Evolutionary conservation across 2,329 filamentous ascomycete species (phyloP), one percentile per base, ranked within the genome.

Genomic region (Coniochaeta sp.): DNA sequence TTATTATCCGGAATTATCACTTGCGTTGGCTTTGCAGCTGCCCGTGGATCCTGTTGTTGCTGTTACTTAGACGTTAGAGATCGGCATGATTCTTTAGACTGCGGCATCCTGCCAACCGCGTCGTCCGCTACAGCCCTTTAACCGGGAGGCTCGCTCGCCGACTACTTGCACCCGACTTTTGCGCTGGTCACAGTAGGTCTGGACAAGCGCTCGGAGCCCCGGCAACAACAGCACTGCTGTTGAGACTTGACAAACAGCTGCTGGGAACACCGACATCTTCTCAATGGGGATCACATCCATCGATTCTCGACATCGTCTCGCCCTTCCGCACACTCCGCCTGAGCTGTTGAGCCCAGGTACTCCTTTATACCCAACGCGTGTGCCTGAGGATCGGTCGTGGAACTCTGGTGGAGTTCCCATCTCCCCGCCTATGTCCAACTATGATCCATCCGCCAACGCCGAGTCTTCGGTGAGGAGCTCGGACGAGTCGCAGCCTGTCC

Each of bases 371-470:
- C 77, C 77, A 12, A 77, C 76, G 57, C 77, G 74, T 40, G 65
- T 66, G 58, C 68, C 74, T 58, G 78, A 76, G 67, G 79, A 81
- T 64, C 74, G 75, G 66, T 69, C 73, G 60, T 81, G 79, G 77
- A 74, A 73, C 58, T 73, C 73, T 57, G 69, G 71, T 57, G 69
- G 71, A 62, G 71, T 72, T 61, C 77, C 78, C 61, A 73, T 80
- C 63, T 81, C 81, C 63, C 77, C 81, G 70, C 79, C 80, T 65
- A 85, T 85, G 83, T 81, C 81, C 69, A 79, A 75, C 71, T 80
- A 84, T 83, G 82, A 82, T 61, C 79, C 76, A 63, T 69, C 72
- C 64, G 68, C 74, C 63, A 75, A 71, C 68, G 67, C 72, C 70
- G 76, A 78, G 76, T 73, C 74, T 65, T 66, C 73, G 63, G 73